Evolutionary conservation across 352 stramenopile species (phyloP), one percentile per base, ranked within the genome.

Genomic region (Globisporangium megalacanthum): DNA sequence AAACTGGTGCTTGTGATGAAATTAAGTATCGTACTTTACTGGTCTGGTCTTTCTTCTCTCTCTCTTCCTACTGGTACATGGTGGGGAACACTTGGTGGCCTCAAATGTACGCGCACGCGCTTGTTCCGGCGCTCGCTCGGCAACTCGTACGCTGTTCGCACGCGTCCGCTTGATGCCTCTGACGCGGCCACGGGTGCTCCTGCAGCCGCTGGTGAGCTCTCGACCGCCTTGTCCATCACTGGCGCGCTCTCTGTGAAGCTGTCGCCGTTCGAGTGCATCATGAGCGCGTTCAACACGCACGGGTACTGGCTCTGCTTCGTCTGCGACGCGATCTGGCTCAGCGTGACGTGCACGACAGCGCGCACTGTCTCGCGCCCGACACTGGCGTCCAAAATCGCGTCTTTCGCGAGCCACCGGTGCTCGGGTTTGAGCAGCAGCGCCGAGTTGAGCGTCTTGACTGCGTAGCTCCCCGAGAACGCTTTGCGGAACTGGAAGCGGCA

Each of bases 401-500:
- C 68, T 60, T 84, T 88, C 9, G 68, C 48, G 52, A 84, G 61
- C 14, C 65, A 54, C 13, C 76, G 70, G 56, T 91, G 77, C 54
- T 89, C 78, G 31, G 75, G 68, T 64, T 83, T 76, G 15, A 90
- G 73, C 22, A 89, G 62, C 47, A 90, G 68, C 49, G 83, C 78
- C 55, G 83, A 91, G 68, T 90, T 93, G 54, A 93, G 73, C 49
- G 76, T 89, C 19, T 80, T 82, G 46, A 93, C 77, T 14, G 80
- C 83, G 58, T 89, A 92, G 66, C 78, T 87, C 37, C 83, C 83
- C 0, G 71, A 82, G 54, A 93, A 89, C 44, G 82, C 80, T 66
- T 89, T 90, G 49, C 71, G 80, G 58, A 98, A 87, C 72, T 97
- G 89, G 62, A 94, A 87, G 52, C 97, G 95, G 64, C 96, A 99